Percentiles rank a stretch among this genome's conserved stretches.
These are phyloP conservation scores for Yamadazyma atlantica DNA, from an alignment of 1,139 yeast genomes.

Conservation along the genomic window DNA sequence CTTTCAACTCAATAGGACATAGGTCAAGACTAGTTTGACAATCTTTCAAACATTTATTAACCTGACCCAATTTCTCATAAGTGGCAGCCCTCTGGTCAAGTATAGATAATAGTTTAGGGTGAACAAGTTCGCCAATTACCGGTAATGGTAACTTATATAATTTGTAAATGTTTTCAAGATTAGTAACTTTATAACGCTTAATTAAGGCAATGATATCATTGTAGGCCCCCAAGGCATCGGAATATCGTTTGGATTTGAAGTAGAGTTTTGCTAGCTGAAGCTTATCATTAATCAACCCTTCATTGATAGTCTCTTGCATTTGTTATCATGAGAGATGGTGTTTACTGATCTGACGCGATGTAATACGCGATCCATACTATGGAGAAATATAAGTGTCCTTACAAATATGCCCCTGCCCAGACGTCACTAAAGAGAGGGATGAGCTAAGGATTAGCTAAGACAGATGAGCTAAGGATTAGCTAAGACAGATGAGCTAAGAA, in stretches of 20 bases:
- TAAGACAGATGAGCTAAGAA: no score
- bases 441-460: no score
- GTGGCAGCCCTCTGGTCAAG: constrained; percentile 61
- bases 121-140: constrained; percentile 25
- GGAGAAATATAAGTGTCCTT: no score
- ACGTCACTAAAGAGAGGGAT: no score
- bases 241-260: constrained; percentile 30
- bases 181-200: constrained; percentile 13
- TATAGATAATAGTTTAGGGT: constrained; percentile 23
- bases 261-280: constrained; percentile 30
- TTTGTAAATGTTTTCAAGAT: constrained; percentile 20
- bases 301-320: constrained; percentile 10
- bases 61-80: constrained; percentile 47
- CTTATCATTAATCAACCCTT: constrained; percentile 28
- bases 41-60: constrained; percentile 44
- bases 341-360: not conserved
- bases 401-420: no score
- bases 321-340: not conserved
- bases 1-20: constrained; percentile 60
- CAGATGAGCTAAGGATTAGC: no score
- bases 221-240: constrained; percentile 28
- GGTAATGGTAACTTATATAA: constrained; percentile 26
- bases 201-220: constrained; percentile 19
- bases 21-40: constrained; percentile 38
- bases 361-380: no score